These are phyloP conservation scores for Coemansia biformis DNA, from an alignment of 192 early-diverging fungal genomes.

Conservation along the genomic window DNA sequence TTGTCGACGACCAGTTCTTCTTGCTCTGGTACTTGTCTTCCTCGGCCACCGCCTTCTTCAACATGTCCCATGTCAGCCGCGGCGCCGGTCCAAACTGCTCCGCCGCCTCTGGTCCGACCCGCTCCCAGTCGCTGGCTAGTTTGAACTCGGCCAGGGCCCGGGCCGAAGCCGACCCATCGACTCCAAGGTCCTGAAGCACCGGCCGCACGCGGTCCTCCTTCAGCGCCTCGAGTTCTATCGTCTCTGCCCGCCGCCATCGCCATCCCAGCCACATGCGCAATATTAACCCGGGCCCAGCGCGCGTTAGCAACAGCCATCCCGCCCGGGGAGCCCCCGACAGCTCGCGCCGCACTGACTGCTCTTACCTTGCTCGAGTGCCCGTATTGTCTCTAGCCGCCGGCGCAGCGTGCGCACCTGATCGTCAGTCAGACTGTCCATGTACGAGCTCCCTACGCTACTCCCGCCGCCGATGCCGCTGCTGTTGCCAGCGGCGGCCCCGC, in stretches of 20 bases:
- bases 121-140: slow-evolving; percentile 25
- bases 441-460: slow-evolving; percentile 2
- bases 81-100: slow-evolving; percentile 20
- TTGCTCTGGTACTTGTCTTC: slow-evolving; percentile 56
- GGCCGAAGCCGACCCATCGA: slow-evolving; percentile 17
- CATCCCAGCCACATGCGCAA: too few relatives aligned
- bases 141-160: slow-evolving; percentile 26
- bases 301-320: too few relatives aligned
- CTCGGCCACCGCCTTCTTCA: slow-evolving; percentile 50
- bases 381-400: slow-evolving; percentile 37
- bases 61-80: slow-evolving; percentile 44
- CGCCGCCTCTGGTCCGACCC: neutral
- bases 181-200: slow-evolving; percentile 11
- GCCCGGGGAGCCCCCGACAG: too few relatives aligned
- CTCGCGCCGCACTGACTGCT: too few relatives aligned
- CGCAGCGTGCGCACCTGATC: slow-evolving; percentile 42
- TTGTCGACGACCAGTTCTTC: slow-evolving; percentile 54
- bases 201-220: slow-evolving; percentile 19
- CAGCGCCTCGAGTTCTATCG: slow-evolving; percentile 35
- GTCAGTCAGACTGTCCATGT: slow-evolving; percentile 31
- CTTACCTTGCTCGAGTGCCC: slow-evolving; percentile 40
- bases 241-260: neutral
- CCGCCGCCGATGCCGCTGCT: slow-evolving; percentile 2
- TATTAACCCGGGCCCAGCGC: too few relatives aligned
- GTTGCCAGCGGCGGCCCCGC: neutral